Percentiles rank a stretch among this genome's conserved stretches.
phyloP scores from a whole-genome alignment of 805 yeast genomes.

The Pichia rugopelliculosa region DNA sequence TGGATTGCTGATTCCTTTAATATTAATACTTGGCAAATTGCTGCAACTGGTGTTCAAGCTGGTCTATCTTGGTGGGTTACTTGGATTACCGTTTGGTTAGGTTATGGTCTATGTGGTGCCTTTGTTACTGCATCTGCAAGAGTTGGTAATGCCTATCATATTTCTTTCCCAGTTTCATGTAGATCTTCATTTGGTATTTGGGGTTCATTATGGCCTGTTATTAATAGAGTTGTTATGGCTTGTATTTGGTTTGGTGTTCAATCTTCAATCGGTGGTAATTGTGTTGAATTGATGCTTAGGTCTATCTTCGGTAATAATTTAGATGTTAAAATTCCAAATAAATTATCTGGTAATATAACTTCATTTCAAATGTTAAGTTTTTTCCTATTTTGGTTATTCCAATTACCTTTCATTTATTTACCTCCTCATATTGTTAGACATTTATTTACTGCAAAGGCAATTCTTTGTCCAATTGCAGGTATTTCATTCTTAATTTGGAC shows the following conservation, averaged over 20 bases:
- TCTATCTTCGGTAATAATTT: slow-evolving; percentile 67
- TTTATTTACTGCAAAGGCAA: slow-evolving; percentile 75
- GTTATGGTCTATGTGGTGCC: slow-evolving; percentile 61
- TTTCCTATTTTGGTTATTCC: slow-evolving; percentile 74
- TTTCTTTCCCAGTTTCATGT: slow-evolving; percentile 76
- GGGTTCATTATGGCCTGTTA: slow-evolving; percentile 82
- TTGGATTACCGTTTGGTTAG: slow-evolving; percentile 85
- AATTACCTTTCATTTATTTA: slow-evolving; percentile 74
- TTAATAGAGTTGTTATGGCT: slow-evolving; percentile 78
- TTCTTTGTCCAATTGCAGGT: slow-evolving; percentile 75
- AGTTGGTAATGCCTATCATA: slow-evolving; percentile 73
- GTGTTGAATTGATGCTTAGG: slow-evolving; percentile 69
- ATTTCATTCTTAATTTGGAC: slow-evolving; percentile 82
- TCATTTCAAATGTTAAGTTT: slow-evolving; percentile 68
- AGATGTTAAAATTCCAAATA: slow-evolving; percentile 55
- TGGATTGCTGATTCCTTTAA: slow-evolving; percentile 91
- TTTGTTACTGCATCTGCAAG: slow-evolving; percentile 70
- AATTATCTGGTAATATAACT: slow-evolving; percentile 47
- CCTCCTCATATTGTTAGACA: slow-evolving; percentile 80
- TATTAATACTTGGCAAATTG: slow-evolving; percentile 87
- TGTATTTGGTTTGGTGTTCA: slow-evolving; percentile 84
- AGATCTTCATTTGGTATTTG: slow-evolving; percentile 81
- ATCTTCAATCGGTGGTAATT: slow-evolving; percentile 76
- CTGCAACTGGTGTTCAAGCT: slow-evolving; percentile 71
- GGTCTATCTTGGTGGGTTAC: slow-evolving; percentile 89